These are phyloP conservation scores for Sarocladium kiliense DNA, from an alignment of 2,329 filamentous ascomycete genomes.

Conservation along the genomic window DNA sequence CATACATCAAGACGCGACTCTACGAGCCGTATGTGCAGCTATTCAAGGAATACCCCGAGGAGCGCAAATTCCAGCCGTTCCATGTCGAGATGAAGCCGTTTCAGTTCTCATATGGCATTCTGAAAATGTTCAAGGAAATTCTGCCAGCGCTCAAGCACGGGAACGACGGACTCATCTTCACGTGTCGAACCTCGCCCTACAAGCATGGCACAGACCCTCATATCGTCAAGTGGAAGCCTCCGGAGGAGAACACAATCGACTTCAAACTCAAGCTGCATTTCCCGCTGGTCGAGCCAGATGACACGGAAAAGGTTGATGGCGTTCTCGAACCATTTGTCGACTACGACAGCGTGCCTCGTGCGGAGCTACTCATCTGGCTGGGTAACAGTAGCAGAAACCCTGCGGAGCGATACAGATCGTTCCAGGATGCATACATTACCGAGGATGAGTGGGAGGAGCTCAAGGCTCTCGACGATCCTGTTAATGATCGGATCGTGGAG, in stretches of 20 bases:
- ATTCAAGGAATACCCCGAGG: slow-evolving; percentile 61
- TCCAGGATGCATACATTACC: slow-evolving; percentile 66
- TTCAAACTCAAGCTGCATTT: slow-evolving; percentile 79
- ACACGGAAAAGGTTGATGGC: slow-evolving; percentile 62
- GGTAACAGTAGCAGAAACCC: slow-evolving; percentile 46
- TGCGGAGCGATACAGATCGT: slow-evolving; percentile 42
- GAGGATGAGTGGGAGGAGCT: slow-evolving; percentile 78
- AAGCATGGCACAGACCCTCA: slow-evolving; percentile 85
- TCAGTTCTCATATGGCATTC: slow-evolving; percentile 81
- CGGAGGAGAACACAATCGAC: slow-evolving; percentile 91
- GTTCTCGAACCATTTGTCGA: slow-evolving; percentile 61
- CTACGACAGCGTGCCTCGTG: slow-evolving; percentile 73
- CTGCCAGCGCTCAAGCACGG: slow-evolving; percentile 83
- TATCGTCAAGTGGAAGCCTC: slow-evolving; percentile 97
- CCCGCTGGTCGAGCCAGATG: slow-evolving; percentile 61
- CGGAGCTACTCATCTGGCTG: slow-evolving; percentile 66
- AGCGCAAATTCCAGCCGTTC: slow-evolving; percentile 69
- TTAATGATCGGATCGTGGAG: slow-evolving; percentile 88
- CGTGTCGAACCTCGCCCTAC: slow-evolving; percentile 84
- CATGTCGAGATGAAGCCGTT: slow-evolving; percentile 83
- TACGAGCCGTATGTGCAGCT: slow-evolving; percentile 64
- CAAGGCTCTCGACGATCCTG: slow-evolving; percentile 65
- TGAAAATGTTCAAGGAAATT: slow-evolving; percentile 86
- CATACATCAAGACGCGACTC: slow-evolving; percentile 75
- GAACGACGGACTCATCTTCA: slow-evolving; percentile 96